A percentile compares a stretch with the other conserved stretches of the same genome.
Conservation (phyloP, 2,329 filamentous ascomycete species). For the Xylaria sp. region DNA sequence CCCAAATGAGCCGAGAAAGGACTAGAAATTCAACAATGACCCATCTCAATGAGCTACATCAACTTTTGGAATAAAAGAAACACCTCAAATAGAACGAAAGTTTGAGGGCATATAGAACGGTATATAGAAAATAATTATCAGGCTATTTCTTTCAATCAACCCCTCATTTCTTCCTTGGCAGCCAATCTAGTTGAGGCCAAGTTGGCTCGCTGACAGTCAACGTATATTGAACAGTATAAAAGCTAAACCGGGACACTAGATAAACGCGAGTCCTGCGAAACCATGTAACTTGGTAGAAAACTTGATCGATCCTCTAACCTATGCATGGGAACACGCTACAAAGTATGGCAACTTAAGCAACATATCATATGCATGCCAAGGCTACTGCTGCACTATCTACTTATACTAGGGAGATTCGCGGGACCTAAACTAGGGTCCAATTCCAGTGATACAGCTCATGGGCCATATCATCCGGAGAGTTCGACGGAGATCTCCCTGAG, state of each 20-base stretch:
- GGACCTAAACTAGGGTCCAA: not conserved
- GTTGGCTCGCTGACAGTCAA: too few relatives aligned
- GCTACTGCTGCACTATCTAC: not conserved
- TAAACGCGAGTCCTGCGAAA: slow-evolving; percentile 7
- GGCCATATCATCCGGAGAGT: not conserved
- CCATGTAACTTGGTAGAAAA: slow-evolving; percentile 8
- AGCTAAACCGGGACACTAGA: not conserved
- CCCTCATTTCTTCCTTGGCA: not conserved
- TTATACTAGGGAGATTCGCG: not conserved
- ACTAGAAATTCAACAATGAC: too few relatives aligned
- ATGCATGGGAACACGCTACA: too few relatives aligned
- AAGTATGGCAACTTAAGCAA: not conserved
- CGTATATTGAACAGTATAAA: too few relatives aligned
- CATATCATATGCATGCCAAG: slow-evolving; percentile 8
- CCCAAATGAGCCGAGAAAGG: too few relatives aligned
- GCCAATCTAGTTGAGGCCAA: not conserved
- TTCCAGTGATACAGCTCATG: not conserved
- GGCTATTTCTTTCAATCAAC: not conserved
- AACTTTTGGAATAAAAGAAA: too few relatives aligned
- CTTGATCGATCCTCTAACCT: too few relatives aligned
- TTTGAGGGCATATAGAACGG: too few relatives aligned
- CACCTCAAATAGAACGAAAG: too few relatives aligned
- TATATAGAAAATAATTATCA: not conserved
- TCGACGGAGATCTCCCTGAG: not conserved
- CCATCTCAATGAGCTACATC: too few relatives aligned